Evolutionary conservation across 768 basidiomycete genomes (phyloP), one percentile per base, ranked within the genome.

Genomic region (Podaxis sp.): DNA sequence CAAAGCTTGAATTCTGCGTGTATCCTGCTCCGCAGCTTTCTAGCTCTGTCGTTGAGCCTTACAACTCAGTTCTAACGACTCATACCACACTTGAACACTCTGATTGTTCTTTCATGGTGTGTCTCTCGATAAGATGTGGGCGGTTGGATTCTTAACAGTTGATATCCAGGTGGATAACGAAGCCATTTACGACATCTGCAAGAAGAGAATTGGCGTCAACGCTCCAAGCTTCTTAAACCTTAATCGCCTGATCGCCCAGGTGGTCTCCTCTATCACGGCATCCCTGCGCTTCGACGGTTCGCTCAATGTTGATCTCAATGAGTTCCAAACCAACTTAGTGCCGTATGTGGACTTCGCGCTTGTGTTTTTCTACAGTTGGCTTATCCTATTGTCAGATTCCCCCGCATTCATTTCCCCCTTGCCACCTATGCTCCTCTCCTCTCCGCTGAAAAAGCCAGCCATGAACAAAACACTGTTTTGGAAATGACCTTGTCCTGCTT

Each of bases 21-120:
- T 97, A 96, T 78, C 96, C 96, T 53, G 93, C 95, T 5, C 95
- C 95, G 11, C 90, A 91, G 71, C 84, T 96, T 8, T 46, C 93
- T 53, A 97, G 89, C 80, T 98, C 96, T 40, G 91, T 99, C 65
- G 97, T 99, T 50, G 97, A 99, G 78, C 97, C 97, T 2, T 99
- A 99, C 83, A 99, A 99, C 84, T 91, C 92, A 1, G 91, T 97
- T 58, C 83, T 99, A 65, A 99, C 97, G 53, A 99, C 97, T 54
- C 97, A 99, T 78, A 98, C 96, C 46, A 99, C 97, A 59, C 89
- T 99, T 63, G 97, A 99, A 77, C 96, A 99, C 80, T 97, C 97
- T n/a, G 97, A 99, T 80, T 99, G 97, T 77, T 98, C 97, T 44
- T 99, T 99, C 84, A 99, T 99, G 96, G 97, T 90, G 66, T 26